Evolutionary conservation across 805 yeast species (phyloP), one percentile per base, ranked within the genome.

Genomic region (Pichia paraexigua): DNA sequence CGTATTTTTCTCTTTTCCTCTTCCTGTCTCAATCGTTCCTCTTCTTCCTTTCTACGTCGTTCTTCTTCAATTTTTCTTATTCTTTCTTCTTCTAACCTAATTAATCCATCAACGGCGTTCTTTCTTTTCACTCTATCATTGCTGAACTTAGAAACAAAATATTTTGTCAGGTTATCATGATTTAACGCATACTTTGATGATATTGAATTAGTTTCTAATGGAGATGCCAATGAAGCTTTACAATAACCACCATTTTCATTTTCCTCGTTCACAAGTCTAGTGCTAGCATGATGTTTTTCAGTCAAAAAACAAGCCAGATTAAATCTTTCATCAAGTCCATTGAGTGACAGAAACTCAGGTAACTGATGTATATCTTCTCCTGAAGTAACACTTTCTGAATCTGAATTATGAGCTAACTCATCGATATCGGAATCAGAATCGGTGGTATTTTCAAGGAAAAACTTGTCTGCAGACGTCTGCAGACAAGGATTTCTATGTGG

Each of bases 401-500:
- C 39, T 35, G 39, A 35, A n/a, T n/a, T 35, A 8, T 35, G n/a
- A 17, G 20, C 41, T 28, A 45, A 32, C 21, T 15, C 6, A 15
- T 18, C 39, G 6, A 10, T 25, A 28, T 40, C 39, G 17, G 17
- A 17, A 9, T 30, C 49, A 2, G 28, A 28, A 18, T 28, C 44
- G 12, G 30, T 20, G 6, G 3, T 11, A 35, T 35, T 5, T 35
- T 6, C 39, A 6, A 10, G 18, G 5, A n/a, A 35, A 35, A 35
- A 35, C 11, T 17, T 35, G 13, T 35, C 20, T n/a, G 39, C 17
- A 2, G 39, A 35, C 21, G 48, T 48, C 48, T 60, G 64, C 22
- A 60, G 54, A 10, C 35, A 42, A 24, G 43, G 58, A 50, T 57
- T 55, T 53, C 62, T 53, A 43, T 62, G 67, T 21, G 68, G 68